Conservation (phyloP, 176 grass and related monocot genomes). For the Poa annua region DNA sequence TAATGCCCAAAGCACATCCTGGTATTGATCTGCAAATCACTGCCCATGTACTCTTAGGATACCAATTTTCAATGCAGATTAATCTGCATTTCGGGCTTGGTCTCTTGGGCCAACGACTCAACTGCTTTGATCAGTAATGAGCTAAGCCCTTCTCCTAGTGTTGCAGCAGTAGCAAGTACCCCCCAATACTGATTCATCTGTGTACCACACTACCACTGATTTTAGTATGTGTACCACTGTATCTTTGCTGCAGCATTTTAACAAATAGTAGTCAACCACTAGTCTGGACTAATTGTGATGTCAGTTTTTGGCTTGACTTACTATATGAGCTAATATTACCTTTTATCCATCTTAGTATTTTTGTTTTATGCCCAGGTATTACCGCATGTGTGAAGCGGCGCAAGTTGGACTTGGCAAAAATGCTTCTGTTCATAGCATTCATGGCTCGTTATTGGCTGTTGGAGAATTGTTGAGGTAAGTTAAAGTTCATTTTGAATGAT, state of each 20-base stretch:
- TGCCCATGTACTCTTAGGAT: conserved; percentile 25
- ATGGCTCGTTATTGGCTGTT: conserved; percentile 94
- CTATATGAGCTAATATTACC: conserved; percentile 20
- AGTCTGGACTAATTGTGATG: not conserved
- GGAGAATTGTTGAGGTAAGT: conserved; percentile 92
- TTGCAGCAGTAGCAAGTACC: not conserved
- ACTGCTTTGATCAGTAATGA: conserved; percentile 22
- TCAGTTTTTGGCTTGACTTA: not conserved
- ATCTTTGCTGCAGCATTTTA: not conserved
- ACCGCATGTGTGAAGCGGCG: conserved; percentile 98
- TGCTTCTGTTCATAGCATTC: conserved; percentile 98
- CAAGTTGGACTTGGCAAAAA: conserved; percentile 94
- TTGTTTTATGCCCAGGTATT: conserved; percentile 66
- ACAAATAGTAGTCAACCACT: conserved; percentile 8
- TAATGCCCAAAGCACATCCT: not conserved
- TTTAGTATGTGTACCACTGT: conserved; percentile 1
- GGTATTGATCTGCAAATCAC: not conserved
- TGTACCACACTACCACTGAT: conserved; percentile 22
- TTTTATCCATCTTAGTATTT: conserved; percentile 28
- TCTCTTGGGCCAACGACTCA: conserved; percentile 1
- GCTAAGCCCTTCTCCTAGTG: not conserved
- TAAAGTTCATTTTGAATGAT: not conserved
- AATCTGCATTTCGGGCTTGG: not conserved
- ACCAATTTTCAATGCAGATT: not conserved
- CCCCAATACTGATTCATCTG: not conserved